A percentile compares a stretch with the other conserved stretches of the same genome.
These are phyloP conservation scores for Penicillium sp. DNA, from an alignment of 2,329 filamentous ascomycete species.

Conservation along the genomic window DNA sequence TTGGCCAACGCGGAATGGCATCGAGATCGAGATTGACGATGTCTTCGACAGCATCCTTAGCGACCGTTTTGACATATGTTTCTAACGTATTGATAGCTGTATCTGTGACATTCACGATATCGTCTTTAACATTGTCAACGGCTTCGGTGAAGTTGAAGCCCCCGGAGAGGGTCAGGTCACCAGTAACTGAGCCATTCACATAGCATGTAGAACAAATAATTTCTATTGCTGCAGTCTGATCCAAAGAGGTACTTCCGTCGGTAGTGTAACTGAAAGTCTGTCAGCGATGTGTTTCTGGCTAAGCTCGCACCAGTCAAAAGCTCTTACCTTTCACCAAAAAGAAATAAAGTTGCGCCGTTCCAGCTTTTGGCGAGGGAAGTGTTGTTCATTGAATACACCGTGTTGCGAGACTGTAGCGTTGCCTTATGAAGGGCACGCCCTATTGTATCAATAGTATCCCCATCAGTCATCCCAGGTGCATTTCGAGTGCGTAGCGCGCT, in stretches of 20 bases:
- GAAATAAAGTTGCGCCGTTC: slow-evolving; percentile 1
- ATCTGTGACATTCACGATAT: neutral
- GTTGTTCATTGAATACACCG: slow-evolving; percentile 2
- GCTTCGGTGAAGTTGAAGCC: slow-evolving; percentile 23
- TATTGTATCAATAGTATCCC: neutral
- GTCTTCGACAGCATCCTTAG: neutral
- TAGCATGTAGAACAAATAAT: slow-evolving; percentile 51
- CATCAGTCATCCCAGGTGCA: slow-evolving; percentile 1
- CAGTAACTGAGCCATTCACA: slow-evolving; percentile 49
- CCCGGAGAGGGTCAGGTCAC: slow-evolving; percentile 44
- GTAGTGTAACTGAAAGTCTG: neutral
- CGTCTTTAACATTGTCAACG: slow-evolving; percentile 18
- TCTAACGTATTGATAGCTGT: neutral
- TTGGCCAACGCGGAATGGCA: slow-evolving; percentile 23
- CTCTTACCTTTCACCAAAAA: slow-evolving; percentile 5
- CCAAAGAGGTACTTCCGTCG: neutral
- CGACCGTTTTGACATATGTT: neutral
- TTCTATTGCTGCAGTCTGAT: neutral
- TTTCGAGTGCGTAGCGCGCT: slow-evolving; percentile 3
- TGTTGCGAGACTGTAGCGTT: neutral
- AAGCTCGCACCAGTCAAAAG: neutral
- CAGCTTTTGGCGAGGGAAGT: slow-evolving; percentile 4
- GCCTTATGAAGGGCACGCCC: slow-evolving; percentile 1
- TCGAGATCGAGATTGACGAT: neutral
- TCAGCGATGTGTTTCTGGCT: neutral